Base-by-base conservation (phyloP, 1,139 yeast genomes). In the Saccharomycopsis phalli region DNA sequence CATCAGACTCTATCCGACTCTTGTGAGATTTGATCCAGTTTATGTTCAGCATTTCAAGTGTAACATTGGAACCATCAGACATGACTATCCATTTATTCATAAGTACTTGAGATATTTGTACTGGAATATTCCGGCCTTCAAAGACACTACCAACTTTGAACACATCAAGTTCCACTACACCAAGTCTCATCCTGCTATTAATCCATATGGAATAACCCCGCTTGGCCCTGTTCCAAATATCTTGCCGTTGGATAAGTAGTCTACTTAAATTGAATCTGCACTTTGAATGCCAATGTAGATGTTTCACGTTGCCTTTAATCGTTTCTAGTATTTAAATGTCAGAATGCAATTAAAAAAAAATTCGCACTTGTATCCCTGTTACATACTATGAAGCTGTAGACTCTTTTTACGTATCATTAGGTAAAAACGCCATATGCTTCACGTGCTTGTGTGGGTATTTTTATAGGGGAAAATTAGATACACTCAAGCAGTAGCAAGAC, bases 11-110 rank as follows among this genome's bases (percentile, higher is more conserved):
- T 91, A 63, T 63, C 77, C 93, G 26, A 80, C 96, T 7, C 79
- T 88, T 47, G 67, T 83, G 36, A 73, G 97, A 51, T 88, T 88
- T 54, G 96, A 88, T 58, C 82, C 93, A 1, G 94, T 84, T 23
- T 88, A 88, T 56, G 88, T 81, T 42, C 95, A 87, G 60, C 96
- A 87, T 59, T 91, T 91, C 73, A 91, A 91, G 65, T 84, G 95
- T 62, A 91, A 91, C 59, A 61, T 86, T 49, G 76, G 78, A 38
- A 81, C 78, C 69, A 82, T 91, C 54, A 75, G 96, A 55, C 68
- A 67, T 49, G 83, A 86, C 49, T 91, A 76, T 58, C 96, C 96
- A 18, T 61, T 68, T 53, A 62, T 87, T 41, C 81, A 86, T 62
- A 65, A 74, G 48, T 88, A 95, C 94, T 59, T 87, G 51, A 69